phyloP scores from a whole-genome alignment of 345 rosid genomes.

The Corchorus capsularis region DNA sequence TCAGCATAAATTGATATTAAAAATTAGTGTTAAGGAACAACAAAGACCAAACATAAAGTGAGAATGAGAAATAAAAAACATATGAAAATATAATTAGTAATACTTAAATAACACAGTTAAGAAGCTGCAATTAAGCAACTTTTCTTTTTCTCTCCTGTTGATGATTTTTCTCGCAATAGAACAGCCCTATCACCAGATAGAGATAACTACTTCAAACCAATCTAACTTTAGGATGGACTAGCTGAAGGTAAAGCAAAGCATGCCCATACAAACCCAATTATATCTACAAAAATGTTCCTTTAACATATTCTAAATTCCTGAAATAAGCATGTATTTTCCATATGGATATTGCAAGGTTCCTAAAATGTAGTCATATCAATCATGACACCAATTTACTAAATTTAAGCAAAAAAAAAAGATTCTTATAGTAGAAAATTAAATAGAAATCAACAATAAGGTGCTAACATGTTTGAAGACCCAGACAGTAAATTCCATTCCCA shows the following conservation, averaged over 20 bases:
- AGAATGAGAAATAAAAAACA: slow-evolving; percentile 6
- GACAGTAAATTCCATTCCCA: slow-evolving; percentile 98
- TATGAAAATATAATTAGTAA: background rate
- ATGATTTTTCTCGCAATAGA: background rate
- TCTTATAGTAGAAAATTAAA: slow-evolving; percentile 19
- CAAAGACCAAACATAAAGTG: background rate
- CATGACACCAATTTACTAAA: too few species aligned
- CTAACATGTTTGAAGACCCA: slow-evolving; percentile 99
- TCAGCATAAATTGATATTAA: background rate
- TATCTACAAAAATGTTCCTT: background rate
- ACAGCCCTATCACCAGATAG: background rate
- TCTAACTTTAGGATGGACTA: background rate
- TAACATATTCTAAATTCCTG: background rate
- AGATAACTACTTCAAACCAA: background rate
- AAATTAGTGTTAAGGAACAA: background rate
- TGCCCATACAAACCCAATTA: background rate
- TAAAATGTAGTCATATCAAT: background rate
- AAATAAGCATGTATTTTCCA: background rate
- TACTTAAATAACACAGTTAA: background rate
- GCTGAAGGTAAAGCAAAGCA: background rate
- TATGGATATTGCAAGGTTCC: background rate
- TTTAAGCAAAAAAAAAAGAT: background rate
- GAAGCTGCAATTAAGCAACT: background rate
- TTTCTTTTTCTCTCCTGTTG: background rate
- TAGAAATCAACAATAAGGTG: slow-evolving; percentile 20